Evolutionary conservation across 345 rosid species (phyloP), one percentile per base, ranked within the genome.

Genomic region (Salix dunnii): DNA sequence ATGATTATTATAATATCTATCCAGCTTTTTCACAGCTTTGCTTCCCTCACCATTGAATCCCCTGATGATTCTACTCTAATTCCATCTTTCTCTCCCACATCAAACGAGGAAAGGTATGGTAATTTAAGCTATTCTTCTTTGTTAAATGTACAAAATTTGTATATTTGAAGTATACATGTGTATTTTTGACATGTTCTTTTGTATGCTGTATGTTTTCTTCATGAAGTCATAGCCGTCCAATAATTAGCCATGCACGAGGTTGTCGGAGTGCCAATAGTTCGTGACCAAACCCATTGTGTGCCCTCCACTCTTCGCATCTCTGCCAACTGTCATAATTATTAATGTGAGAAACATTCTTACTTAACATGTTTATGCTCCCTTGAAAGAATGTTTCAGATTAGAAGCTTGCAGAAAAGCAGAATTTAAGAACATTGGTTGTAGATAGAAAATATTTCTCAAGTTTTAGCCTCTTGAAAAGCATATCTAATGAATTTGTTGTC

Each of bases 211-310:
- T 60, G 25, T 66, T 64, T 71, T 49, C 6, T 78, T 85, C 84
- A 82, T 60, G 91, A 83, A 55, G 88, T 88, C 73, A 77, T 63
- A 28, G 90, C 88, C 2, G 86, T 77, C 88, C 85, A 87, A 38
- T 70, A 84, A 69, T 74, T 82, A 4, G 81, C 74, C 4, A 76
- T 62, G 84, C 91, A 89, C 5, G 60, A 60, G 79, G 90, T 89
- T 60, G 89, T 70, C 30, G 92, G 92, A 16, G 92, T 89, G 77
- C 80, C 86, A 35, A 91, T 91, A 58, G 76, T 82, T 11, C 91
- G 88, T 1, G 80, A 73, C 90, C 95, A 88, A 11, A 74, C 83
- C 95, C 95, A 89, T 2, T 71, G n/a, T 3, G 60, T 78, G n/a
- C 84, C 88, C 69, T 84, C 82, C 25, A 77, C 68, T 66, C 62